These are phyloP conservation scores for Lachancea cidri DNA, from an alignment of 805 yeast species.

Conservation along the genomic window DNA sequence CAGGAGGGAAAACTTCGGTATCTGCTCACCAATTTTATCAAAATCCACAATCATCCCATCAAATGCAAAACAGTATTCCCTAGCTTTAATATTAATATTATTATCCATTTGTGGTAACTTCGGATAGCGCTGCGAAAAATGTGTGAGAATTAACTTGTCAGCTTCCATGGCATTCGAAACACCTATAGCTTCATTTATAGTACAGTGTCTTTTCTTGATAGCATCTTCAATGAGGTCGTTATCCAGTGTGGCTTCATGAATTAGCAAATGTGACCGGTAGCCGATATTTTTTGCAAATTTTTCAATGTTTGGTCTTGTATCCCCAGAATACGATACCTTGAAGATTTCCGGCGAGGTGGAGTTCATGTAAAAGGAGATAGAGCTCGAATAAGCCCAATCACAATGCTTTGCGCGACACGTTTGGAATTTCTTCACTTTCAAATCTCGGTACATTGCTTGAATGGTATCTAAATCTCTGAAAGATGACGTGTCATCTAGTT, in stretches of 20 bases:
- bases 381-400: slow-evolving; percentile 68
- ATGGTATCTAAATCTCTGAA: slow-evolving; percentile 29
- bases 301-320: slow-evolving; percentile 73
- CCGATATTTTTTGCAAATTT: slow-evolving; percentile 63
- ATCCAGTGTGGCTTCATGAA: slow-evolving; percentile 93
- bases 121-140: slow-evolving; percentile 87
- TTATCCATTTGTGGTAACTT: slow-evolving; percentile 41
- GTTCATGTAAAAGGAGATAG: slow-evolving; percentile 43
- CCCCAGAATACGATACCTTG: slow-evolving; percentile 88
- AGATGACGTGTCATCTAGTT: slow-evolving; percentile 18
- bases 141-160: slow-evolving; percentile 69
- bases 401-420: slow-evolving; percentile 85
- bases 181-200: slow-evolving; percentile 78
- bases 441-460: slow-evolving; percentile 35
- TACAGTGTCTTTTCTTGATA: slow-evolving; percentile 73
- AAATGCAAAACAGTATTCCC: slow-evolving; percentile 49
- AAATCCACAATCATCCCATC: slow-evolving; percentile 57
- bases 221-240: slow-evolving; percentile 78
- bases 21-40: slow-evolving; percentile 40
- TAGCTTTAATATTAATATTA: slow-evolving; percentile 23
- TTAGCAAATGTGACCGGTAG: slow-evolving; percentile 57
- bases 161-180: slow-evolving; percentile 71
- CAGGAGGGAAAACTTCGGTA: slow-evolving; percentile 23
- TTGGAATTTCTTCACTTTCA: slow-evolving; percentile 40
- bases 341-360: slow-evolving; percentile 35